Conservation (phyloP, 1,284 basidiomycete species). For the Schizophyllum amplum region DNA sequence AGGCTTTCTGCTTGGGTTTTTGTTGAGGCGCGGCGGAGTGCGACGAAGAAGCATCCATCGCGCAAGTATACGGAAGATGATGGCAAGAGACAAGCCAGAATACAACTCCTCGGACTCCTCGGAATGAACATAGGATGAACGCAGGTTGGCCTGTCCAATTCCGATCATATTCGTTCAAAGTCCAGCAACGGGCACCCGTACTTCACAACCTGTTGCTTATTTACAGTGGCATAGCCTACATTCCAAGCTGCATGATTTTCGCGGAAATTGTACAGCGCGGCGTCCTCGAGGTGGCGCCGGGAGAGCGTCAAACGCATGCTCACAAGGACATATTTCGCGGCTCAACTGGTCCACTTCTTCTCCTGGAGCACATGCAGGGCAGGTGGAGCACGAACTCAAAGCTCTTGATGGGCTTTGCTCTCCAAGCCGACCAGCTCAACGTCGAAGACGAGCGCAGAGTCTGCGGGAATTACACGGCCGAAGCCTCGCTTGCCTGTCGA, state of each 20-base stretch:
- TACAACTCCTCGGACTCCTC: too few species aligned
- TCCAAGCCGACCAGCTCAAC: conserved; percentile 67
- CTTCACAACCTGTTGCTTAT: too few species aligned
- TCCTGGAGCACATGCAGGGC: neutral
- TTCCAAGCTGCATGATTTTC: too few species aligned
- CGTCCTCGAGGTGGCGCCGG: too few species aligned
- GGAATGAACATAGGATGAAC: too few species aligned
- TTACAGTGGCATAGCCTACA: too few species aligned
- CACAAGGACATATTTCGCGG: neutral
- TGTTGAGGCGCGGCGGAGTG: neutral
- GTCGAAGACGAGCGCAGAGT: conserved; percentile 84
- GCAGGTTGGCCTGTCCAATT: too few species aligned
- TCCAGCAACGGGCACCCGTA: too few species aligned
- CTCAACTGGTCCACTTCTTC: neutral
- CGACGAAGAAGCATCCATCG: neutral
- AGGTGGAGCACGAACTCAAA: neutral
- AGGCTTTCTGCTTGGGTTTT: neutral
- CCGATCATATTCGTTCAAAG: too few species aligned
- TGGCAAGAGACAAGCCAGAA: neutral
- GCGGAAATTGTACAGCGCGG: too few species aligned
- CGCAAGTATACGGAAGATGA: too few species aligned
- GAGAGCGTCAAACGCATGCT: too few species aligned
- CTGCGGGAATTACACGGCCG: conserved; percentile 72
- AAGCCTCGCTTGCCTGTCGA: conserved; percentile 64
- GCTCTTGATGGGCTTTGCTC: conserved; percentile 3